Evolutionary conservation across 2,329 filamentous ascomycete species (phyloP), one percentile per base, ranked within the genome.

Genomic region (Mariannaea elegans): DNA sequence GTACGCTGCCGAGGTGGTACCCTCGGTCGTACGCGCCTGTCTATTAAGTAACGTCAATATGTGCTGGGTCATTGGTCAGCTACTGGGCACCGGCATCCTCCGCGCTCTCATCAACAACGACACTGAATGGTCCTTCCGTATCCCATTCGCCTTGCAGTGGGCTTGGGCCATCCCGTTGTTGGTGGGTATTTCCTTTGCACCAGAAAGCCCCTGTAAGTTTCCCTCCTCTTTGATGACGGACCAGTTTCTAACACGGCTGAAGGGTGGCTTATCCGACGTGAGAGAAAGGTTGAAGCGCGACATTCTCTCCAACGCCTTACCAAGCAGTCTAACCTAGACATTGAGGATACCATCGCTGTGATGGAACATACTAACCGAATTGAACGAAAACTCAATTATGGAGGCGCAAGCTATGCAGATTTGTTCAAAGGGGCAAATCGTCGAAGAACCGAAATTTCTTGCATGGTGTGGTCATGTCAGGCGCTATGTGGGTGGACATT

Each of bases 381-480:
- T 7, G 64, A 66, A 31, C 54, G 46, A 16, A 32, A 41, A n/a
- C 56, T 63, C 23, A 55, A 63, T 44, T 47, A 48, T 4, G 36
- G 70, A 62, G 55, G 56, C 1, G 46, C 50, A 0, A 41, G 38
- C 12, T 81, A 81, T 55, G 32, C 63, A 10, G 80, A 83, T 64
- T 80, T 77, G 59, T 83, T 84, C 74, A 72, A 69, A 14, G 80
- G 80, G n/a, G 73, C 73, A 7, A 76, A 83, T 61, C 71, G 76
- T 1, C 76, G 77, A 24, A 76, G 79, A n/a, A 80, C 78, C 2
- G 74, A 80, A 64, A 76, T 81, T 34, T 73, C 73, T 63, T 69
- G 74, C 64, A 47, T 73, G 31, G 70, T 69, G 16, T 76, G 75
- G 64, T 60, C 74, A 18, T 73, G 69, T 3, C 80, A 81, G 63